Percentiles rank a stretch among this genome's conserved stretches.
These are phyloP conservation scores for Aspergillus oerlinghausenensis DNA, from an alignment of 2,329 filamentous ascomycete genomes.

Conservation along the genomic window DNA sequence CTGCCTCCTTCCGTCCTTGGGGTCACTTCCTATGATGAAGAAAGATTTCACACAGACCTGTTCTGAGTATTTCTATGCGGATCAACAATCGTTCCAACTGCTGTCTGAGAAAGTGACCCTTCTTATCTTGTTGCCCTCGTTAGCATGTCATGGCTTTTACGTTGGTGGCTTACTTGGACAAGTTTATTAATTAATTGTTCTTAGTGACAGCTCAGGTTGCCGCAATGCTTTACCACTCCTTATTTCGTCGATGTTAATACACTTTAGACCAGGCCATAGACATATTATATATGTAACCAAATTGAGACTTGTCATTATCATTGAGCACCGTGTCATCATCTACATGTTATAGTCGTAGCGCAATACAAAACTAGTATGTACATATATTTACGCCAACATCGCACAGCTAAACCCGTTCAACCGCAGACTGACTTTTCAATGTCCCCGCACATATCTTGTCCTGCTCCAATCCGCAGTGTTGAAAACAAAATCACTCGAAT, in stretches of 20 bases:
- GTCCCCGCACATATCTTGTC: neutral
- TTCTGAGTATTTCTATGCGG: conserved; percentile 63
- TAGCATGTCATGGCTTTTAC: neutral
- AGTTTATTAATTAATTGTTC: no score
- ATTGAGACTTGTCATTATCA: neutral
- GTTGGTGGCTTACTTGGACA: neutral
- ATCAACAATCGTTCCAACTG: conserved; percentile 44
- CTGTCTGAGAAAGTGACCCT: conserved; percentile 41
- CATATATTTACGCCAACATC: neutral
- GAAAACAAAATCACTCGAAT: conserved; percentile 20
- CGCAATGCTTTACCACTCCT: neutral
- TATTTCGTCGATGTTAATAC: neutral
- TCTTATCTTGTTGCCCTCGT: conserved; percentile 6
- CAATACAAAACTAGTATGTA: neutral
- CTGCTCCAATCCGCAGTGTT: conserved; percentile 14
- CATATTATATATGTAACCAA: neutral
- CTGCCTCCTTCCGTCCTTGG: conserved; percentile 1
- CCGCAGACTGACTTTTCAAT: neutral
- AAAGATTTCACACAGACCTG: conserved; percentile 52
- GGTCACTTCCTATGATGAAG: conserved; percentile 48
- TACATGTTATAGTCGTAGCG: neutral
- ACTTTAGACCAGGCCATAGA: neutral
- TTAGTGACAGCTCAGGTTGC: no score
- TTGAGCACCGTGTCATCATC: neutral
- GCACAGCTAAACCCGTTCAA: no score